Conservation (phyloP, 1,284 basidiomycete genomes). For the Coniferiporia sulphurascens region DNA sequence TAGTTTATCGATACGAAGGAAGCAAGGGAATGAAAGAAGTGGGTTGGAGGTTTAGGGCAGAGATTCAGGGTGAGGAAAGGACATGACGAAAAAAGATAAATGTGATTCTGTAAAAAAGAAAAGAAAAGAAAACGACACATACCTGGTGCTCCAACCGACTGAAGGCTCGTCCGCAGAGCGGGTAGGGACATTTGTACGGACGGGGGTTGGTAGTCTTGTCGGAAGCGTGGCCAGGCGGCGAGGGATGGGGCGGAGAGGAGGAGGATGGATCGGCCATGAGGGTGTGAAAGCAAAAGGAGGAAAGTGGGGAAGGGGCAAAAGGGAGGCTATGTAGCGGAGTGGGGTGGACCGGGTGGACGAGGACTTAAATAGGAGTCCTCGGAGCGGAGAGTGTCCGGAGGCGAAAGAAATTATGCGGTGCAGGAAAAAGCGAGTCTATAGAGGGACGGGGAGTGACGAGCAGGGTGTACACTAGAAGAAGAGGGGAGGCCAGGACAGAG, state of each 20-base stretch:
- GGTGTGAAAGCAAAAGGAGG: background rate
- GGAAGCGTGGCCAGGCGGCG: constrained; percentile 16
- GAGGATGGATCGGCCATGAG: constrained; percentile 1
- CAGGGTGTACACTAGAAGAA: background rate
- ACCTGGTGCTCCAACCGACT: constrained; percentile 92
- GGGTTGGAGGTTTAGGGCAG: background rate
- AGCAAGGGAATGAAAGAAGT: constrained; percentile 1
- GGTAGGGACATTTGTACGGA: constrained; percentile 95
- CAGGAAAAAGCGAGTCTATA: background rate
- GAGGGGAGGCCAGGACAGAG: background rate
- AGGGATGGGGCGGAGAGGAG: background rate
- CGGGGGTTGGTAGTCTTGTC: constrained; percentile 56
- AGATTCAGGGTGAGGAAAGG: background rate
- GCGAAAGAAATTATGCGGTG: background rate
- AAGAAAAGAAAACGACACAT: constrained; percentile 26
- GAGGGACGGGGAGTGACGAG: background rate
- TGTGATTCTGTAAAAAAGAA: background rate
- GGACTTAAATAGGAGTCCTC: background rate
- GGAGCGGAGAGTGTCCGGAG: too few species aligned
- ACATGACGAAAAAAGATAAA: background rate
- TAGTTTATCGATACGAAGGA: constrained; percentile 13
- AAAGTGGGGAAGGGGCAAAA: too few species aligned
- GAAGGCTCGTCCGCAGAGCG: constrained; percentile 86
- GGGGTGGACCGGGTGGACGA: background rate
- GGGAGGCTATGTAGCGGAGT: too few species aligned